A percentile compares a stretch with the other conserved stretches of the same genome.
Evolutionary conservation across 768 basidiomycete genomes (phyloP).

Genomic region (Filobasidium floriforme): DNA sequence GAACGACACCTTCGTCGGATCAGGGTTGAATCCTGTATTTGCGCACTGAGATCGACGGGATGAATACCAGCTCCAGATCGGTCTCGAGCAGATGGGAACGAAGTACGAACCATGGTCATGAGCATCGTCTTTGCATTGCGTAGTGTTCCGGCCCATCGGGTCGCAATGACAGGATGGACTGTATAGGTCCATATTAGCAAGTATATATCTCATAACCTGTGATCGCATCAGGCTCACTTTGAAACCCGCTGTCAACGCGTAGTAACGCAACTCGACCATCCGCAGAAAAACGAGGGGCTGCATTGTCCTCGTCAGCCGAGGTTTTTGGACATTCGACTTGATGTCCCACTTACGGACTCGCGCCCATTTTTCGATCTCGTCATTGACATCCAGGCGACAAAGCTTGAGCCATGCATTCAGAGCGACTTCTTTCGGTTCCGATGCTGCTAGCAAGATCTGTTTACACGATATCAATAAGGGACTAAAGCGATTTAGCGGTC

Average conservation of each 20-base stretch:
- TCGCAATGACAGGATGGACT: conserved; percentile 51
- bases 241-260: conserved; percentile 48
- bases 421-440: conserved; percentile 40
- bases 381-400: conserved; percentile 46
- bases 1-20: conserved; percentile 46
- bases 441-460: conserved; percentile 42
- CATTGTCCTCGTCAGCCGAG: conserved; percentile 24
- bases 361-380: conserved; percentile 46
- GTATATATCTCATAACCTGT: no score
- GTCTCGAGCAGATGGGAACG: conserved; percentile 27
- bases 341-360: conserved; percentile 28
- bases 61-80: not conserved
- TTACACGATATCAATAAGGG: not conserved
- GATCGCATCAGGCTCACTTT: conserved; percentile 33
- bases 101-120: conserved; percentile 36
- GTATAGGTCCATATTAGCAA: no score
- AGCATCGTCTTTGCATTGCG: conserved; percentile 40
- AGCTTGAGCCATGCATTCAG: conserved; percentile 41
- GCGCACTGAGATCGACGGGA: conserved; percentile 37
- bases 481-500: no score
- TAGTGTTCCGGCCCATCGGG: conserved; percentile 49
- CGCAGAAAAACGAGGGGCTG: conserved; percentile 48
- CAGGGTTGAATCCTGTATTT: conserved; percentile 47
- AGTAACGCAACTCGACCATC: conserved; percentile 51
- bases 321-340: not conserved